phyloP scores from a whole-genome alignment of 2,329 filamentous ascomycete species.

The Tetracladium maxilliforme region DNA sequence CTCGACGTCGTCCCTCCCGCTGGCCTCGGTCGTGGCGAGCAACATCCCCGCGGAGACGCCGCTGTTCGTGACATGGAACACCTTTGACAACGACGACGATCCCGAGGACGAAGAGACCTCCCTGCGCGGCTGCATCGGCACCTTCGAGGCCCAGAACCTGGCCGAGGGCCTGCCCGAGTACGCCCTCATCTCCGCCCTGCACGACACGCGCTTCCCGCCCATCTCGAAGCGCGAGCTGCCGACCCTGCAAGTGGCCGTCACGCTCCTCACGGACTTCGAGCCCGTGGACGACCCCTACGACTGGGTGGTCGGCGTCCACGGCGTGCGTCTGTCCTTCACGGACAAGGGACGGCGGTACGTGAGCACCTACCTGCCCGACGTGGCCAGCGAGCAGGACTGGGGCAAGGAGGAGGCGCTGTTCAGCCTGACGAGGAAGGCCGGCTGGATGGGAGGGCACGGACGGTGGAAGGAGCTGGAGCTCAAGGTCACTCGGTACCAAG shows the following conservation, averaged over 20 bases:
- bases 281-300: slow-evolving; percentile 58
- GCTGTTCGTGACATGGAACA: slow-evolving; percentile 94
- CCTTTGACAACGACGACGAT: slow-evolving; percentile 30
- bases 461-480: slow-evolving; percentile 70
- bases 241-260: slow-evolving; percentile 51
- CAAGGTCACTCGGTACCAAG: slow-evolving; percentile 74
- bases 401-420: slow-evolving; percentile 81
- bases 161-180: slow-evolving; percentile 62
- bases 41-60: slow-evolving; percentile 39
- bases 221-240: slow-evolving; percentile 39
- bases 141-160: slow-evolving; percentile 68
- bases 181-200: slow-evolving; percentile 61
- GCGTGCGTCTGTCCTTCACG: slow-evolving; percentile 74
- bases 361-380: slow-evolving; percentile 83
- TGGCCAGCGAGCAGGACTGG: slow-evolving; percentile 88
- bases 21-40: slow-evolving; percentile 8
- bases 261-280: slow-evolving; percentile 77
- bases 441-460: slow-evolving; percentile 56
- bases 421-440: slow-evolving; percentile 87
- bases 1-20: slow-evolving; percentile 24
- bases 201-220: slow-evolving; percentile 47
- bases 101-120: too few relatives aligned
- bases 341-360: slow-evolving; percentile 60
- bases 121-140: slow-evolving; percentile 90
- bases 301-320: slow-evolving; percentile 79